phyloP scores from a whole-genome alignment of 2,329 filamentous ascomycete species.

The Scedosporium minutisporum region DNA sequence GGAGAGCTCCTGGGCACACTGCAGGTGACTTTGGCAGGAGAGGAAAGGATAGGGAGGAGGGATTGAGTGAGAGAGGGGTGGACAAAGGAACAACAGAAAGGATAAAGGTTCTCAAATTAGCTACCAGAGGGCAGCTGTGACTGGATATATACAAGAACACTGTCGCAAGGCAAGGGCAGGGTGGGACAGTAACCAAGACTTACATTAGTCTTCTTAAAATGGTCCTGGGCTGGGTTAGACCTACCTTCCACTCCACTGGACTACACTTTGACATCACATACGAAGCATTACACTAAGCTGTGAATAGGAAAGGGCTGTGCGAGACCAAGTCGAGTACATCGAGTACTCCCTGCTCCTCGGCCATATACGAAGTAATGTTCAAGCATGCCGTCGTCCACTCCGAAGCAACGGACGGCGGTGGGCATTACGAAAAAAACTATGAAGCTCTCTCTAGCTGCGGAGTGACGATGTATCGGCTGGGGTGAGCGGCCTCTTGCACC shows the following conservation, averaged over 20 bases:
- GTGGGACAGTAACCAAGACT: neutral
- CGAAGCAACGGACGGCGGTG: neutral
- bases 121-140: neutral
- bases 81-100: neutral
- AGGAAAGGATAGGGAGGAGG: neutral
- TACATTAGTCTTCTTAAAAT: neutral
- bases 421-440: neutral
- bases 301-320: neutral
- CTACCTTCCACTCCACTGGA: neutral
- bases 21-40: neutral
- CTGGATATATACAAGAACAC: neutral
- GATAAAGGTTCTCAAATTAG: slow-evolving; percentile 5
- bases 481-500: neutral
- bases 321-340: neutral
- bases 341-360: neutral
- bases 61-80: neutral
- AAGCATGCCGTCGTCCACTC: neutral
- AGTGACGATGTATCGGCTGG: neutral
- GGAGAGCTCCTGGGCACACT: neutral
- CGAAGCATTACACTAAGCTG: neutral
- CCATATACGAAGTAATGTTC: neutral
- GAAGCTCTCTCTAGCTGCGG: neutral
- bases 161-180: no score
- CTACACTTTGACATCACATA: neutral
- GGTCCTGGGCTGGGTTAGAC: neutral